phyloP scores from a whole-genome alignment of 495 filamentous ascomycete species.

The Beverwykella pulmonaria region DNA sequence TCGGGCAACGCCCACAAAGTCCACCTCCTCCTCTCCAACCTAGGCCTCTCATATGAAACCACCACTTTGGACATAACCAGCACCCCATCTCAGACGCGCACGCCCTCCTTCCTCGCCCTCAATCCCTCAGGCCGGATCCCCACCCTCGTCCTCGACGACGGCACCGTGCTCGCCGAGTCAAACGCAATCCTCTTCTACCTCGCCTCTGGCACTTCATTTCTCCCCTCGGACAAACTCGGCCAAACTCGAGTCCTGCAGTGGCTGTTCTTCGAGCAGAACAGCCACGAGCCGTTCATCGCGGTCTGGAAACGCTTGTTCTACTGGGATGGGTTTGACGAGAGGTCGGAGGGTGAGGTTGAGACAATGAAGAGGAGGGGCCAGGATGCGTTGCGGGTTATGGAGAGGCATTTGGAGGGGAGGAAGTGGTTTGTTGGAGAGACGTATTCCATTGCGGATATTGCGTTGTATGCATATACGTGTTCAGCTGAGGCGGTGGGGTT shows the following conservation, averaged over 20 bases:
- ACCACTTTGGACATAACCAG: conserved; percentile 15
- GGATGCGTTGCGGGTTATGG: conserved; percentile 11
- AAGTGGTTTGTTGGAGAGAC: conserved; percentile 14
- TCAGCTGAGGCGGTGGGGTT: conserved; percentile 14
- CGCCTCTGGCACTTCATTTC: conserved; percentile 2
- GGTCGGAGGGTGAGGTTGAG: not conserved
- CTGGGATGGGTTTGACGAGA: not conserved
- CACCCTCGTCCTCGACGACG: conserved; percentile 19
- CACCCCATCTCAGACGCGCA: conserved; percentile 7
- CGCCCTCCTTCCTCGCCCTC: conserved; percentile 3
- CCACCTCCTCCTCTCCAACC: conserved; percentile 8
- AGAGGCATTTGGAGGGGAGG: conserved; percentile 16
- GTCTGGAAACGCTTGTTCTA: conserved; percentile 7
- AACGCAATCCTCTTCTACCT: conserved; percentile 24
- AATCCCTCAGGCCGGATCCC: conserved; percentile 24
- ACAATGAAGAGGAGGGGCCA: conserved; percentile 9
- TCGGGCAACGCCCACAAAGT: conserved; percentile 27
- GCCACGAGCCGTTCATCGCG: conserved; percentile 16
- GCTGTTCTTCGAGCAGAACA: conserved; percentile 25
- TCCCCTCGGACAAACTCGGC: not conserved
- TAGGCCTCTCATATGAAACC: conserved; percentile 10
- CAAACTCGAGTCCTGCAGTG: conserved; percentile 7
- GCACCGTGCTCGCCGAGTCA: conserved; percentile 12
- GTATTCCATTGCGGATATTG: conserved; percentile 17
- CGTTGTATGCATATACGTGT: conserved; percentile 13